Base-by-base conservation (phyloP, 208 protist species). In the Crithidia fasciculata region DNA sequence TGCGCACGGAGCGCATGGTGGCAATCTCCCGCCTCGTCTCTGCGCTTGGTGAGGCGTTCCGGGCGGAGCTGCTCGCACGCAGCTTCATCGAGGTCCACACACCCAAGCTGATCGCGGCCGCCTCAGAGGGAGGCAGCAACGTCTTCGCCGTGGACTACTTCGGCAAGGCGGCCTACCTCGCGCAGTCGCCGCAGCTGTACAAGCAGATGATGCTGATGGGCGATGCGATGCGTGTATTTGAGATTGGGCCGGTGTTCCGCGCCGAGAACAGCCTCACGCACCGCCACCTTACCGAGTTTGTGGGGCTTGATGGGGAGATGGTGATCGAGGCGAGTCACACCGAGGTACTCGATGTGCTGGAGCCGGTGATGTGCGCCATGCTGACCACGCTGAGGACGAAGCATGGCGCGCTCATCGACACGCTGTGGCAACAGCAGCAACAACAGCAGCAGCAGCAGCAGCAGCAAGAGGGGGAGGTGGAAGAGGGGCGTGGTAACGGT, bases 111-210 rank as follows among this genome's bases (percentile, higher is more conserved):
- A 97, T 99, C 57, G 76, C 78, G 12, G 83, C 92, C 4, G 91
- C 98, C 4, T 97, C 90, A 53, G 98, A 99, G 86, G 97, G 77
- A 36, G 92, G 91, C 59, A 94, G 89, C 57, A 81, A 84, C 39
- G 86, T 95, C 9, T 96, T 96, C 74, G 56, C 76, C 16, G 79
- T 96, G 7, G 72, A 93, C 41, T 97, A 97, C 80, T 96, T 98
- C 12, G 56, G 44, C 15, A 72, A 81, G 40, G 28, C 63, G 3
- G 98, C 97, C 1, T 99, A 90, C 80, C 83, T 99, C 0, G 99
- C 99, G 18, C 98, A 99, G 90, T 99, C 96, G 2, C 99, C 99
- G 50, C 99, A 99, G 93, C 91, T 99, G 18, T 99, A 99, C 90
- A 99, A 99, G 86, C 99, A 99, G 85, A 99, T 99, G 98, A 86